Evolutionary conservation across 2,329 filamentous ascomycete genomes (phyloP), one percentile per base, ranked within the genome.

Genomic region (Colletotrichum eleusines): DNA sequence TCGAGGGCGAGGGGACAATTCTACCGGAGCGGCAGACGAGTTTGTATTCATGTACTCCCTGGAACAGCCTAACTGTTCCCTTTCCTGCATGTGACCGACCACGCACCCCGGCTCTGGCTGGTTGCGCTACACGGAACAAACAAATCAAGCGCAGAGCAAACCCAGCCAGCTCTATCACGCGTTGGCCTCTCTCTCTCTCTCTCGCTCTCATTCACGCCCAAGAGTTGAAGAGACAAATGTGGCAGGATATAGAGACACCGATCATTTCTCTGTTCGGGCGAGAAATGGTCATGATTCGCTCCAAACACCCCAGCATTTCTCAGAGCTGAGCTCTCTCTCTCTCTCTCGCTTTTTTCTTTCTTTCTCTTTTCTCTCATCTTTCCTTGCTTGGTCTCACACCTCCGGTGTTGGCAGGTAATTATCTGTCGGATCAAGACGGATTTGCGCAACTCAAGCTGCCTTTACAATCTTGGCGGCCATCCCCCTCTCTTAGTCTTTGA

Each of bases 71-170:
- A 70, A 62, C 63, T 60, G 35, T 58, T 61, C 26, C 50, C 46
- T 44, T 63, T 63, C 58, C 68, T 53, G 64, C 68, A 71, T 68
- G 68, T 68, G 68, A 71, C 63, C 42, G 68, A 51, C 57, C 64
- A 67, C 57, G 54, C 65, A 51, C 44, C 58, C 14, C 31, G n/a
- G n/a, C 46, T 44, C 63, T 57, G 63, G 68, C 63, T 63, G 68
- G 57, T 71, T 71, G 68, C 68, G 63, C 68, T 63, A 54, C 38
- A 38, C 18, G 57, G 42, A 53, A 57, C 42, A 62, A 67, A 68
- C 44, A 61, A 57, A 18, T 23, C 53, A 57, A 57, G n/a, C 53
- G 33, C 7, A 57, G 31, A 57, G 53, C 31, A 54, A 26, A 61
- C 16, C 35, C 28, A 44, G 66, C 63, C 50, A 71, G 62, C 58